Conservation (phyloP, 2,329 filamentous ascomycete genomes). For the Sporothrix luriei region DNA sequence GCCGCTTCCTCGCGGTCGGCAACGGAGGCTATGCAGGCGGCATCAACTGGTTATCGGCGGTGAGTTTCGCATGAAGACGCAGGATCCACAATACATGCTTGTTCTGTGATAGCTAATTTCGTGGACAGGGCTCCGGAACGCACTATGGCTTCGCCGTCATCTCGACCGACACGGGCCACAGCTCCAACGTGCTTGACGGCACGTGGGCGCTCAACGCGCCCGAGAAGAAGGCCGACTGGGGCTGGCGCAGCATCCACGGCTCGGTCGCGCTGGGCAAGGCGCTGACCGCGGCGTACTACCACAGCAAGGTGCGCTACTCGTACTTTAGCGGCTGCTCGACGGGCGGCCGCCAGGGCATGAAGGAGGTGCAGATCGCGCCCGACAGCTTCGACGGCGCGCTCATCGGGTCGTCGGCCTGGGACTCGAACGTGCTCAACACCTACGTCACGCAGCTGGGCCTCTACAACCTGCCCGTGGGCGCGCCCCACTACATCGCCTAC, state of each 20-base stretch:
- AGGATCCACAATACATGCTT: background rate
- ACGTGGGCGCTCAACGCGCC: constrained; percentile 47
- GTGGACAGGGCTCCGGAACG: constrained; percentile 37
- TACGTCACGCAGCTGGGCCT: constrained; percentile 50
- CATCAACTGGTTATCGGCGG: constrained; percentile 41
- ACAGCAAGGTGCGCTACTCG: constrained; percentile 47
- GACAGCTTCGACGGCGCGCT: constrained; percentile 61
- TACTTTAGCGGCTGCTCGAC: constrained; percentile 63
- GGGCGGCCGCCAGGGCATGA: constrained; percentile 60
- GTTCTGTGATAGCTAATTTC: background rate
- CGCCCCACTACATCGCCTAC: constrained; percentile 49
- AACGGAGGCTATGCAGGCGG: constrained; percentile 43
- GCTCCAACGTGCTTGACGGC: constrained; percentile 39
- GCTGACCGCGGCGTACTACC: constrained; percentile 54
- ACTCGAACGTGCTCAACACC: constrained; percentile 51
- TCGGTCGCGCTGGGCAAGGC: constrained; percentile 53
- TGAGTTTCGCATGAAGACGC: too few species aligned
- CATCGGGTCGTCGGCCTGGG: constrained; percentile 55
- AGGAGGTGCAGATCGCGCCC: constrained; percentile 55
- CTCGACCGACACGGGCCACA: constrained; percentile 51
- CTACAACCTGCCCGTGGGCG: constrained; percentile 52
- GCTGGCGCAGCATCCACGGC: constrained; percentile 50
- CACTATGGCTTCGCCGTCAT: constrained; percentile 48
- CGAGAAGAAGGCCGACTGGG: constrained; percentile 45
- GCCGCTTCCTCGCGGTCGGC: constrained; percentile 41